Conservation (phyloP, 805 yeast genomes). For the Osmozyma mogii region DNA sequence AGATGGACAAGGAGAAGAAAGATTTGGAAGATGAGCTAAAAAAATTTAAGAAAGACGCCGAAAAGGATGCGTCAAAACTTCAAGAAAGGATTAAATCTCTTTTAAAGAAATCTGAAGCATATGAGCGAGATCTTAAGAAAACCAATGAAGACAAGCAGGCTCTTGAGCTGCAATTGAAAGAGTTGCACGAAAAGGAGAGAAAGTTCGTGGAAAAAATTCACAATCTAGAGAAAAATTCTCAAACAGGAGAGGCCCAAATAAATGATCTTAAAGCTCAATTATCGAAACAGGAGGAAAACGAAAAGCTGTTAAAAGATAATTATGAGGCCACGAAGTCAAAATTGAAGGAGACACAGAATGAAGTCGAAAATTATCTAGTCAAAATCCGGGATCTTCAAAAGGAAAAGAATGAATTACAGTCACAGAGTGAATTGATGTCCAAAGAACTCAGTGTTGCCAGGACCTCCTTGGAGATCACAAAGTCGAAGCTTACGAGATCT, state of each 20-base stretch:
- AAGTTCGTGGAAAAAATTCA: constrained; percentile 7
- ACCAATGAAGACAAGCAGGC: constrained; percentile 6
- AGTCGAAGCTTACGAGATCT: background rate
- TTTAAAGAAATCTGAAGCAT: constrained; percentile 2
- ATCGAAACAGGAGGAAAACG: constrained; percentile 4
- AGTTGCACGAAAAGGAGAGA: constrained; percentile 6
- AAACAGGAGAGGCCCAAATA: constrained; percentile 1
- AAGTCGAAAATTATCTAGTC: constrained; percentile 9
- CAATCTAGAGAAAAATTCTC: constrained; percentile 1
- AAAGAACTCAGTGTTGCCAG: constrained; percentile 2
- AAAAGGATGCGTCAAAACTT: background rate
- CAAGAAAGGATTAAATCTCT: constrained; percentile 3
- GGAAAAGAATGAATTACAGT: constrained; percentile 1
- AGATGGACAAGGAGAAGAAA: constrained; percentile 52
- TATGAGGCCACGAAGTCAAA: constrained; percentile 9
- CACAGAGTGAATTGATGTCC: background rate
- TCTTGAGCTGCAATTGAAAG: constrained; percentile 10
- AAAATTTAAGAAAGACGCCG: background rate
- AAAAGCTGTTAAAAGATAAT: constrained; percentile 4
- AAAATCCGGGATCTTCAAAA: constrained; percentile 2
- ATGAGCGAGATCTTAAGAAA: constrained; percentile 6
- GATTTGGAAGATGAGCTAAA: constrained; percentile 12
- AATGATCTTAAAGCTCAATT: constrained; percentile 1
- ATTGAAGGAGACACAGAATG: constrained; percentile 15
- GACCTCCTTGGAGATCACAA: background rate